Conservation (phyloP, 2,329 filamentous ascomycete species). For the Ceratocystiopsis minuta region DNA sequence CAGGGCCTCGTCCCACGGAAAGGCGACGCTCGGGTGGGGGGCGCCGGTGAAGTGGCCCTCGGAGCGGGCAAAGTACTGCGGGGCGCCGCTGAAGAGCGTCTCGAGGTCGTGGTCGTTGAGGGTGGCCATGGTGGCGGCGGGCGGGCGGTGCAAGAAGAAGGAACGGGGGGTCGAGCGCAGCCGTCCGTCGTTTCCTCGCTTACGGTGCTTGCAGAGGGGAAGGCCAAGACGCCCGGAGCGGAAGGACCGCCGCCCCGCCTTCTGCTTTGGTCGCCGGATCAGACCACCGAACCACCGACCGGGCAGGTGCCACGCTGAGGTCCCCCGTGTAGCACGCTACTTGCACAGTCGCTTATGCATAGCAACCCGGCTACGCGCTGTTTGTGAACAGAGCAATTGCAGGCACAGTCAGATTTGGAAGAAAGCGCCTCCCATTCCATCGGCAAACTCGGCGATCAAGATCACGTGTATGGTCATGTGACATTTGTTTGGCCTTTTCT, state of each 20-base stretch:
- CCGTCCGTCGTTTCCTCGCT: background rate
- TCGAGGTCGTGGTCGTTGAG: conserved; percentile 42
- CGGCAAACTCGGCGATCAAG: too few species aligned
- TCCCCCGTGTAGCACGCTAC: too few species aligned
- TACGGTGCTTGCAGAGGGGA: background rate
- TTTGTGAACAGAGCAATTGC: too few species aligned
- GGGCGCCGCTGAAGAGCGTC: conserved; percentile 58
- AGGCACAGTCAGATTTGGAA: too few species aligned
- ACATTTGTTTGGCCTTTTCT: too few species aligned
- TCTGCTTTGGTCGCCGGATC: too few species aligned
- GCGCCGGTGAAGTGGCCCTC: conserved; percentile 41
- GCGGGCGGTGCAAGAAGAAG: background rate
- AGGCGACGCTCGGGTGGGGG: conserved; percentile 44
- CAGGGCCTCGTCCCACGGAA: conserved; percentile 47
- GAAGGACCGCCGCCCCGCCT: background rate
- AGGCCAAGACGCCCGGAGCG: background rate
- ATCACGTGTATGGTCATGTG: too few species aligned
- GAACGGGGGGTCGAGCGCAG: conserved; percentile 2
- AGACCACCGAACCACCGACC: too few species aligned
- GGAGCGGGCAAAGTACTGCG: conserved; percentile 48
- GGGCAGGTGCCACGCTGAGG: too few species aligned
- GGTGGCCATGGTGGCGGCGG: conserved; percentile 38
- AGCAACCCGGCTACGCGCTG: too few species aligned
- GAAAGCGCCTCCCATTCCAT: too few species aligned
- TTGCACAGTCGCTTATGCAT: too few species aligned